A percentile compares a stretch with the other conserved stretches of the same genome.
These are phyloP conservation scores for Circinella minor DNA, from an alignment of 371 early-diverging fungal genomes.

Conservation along the genomic window DNA sequence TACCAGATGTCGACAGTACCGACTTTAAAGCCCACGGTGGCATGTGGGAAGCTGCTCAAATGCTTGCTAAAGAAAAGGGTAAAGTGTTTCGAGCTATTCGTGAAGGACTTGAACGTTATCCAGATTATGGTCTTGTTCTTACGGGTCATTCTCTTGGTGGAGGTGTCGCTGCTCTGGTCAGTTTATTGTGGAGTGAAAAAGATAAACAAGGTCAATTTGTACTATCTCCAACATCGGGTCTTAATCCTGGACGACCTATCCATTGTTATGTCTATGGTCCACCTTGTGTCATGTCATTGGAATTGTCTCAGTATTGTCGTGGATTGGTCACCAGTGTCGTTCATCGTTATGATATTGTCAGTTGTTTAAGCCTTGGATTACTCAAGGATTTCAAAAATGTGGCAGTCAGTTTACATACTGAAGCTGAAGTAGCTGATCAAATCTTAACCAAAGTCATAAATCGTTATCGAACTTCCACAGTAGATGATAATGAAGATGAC, in stretches of 20 bases:
- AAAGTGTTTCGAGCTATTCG: conserved; percentile 71
- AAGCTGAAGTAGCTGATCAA: conserved; percentile 70
- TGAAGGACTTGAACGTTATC: conserved; percentile 65
- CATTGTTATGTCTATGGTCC: conserved; percentile 81
- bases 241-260: conserved; percentile 75
- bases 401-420: conserved; percentile 69
- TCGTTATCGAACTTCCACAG: conserved; percentile 24
- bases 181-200: conserved; percentile 73
- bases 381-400: conserved; percentile 77
- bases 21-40: conserved; percentile 76
- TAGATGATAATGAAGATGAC: conserved; percentile 15
- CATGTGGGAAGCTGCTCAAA: conserved; percentile 76
- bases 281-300: conserved; percentile 72
- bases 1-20: neutral
- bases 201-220: conserved; percentile 54
- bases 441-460: conserved; percentile 70
- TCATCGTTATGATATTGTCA: conserved; percentile 75
- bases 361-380: conserved; percentile 74
- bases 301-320: conserved; percentile 69
- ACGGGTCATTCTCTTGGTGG: conserved; percentile 86
- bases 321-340: conserved; percentile 80
- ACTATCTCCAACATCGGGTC: conserved; percentile 64
- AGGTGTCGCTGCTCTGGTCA: conserved; percentile 75
- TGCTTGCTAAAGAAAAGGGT: conserved; percentile 64
- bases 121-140: conserved; percentile 76